Evolutionary conservation across 106 monocot species (phyloP).

Genomic region (Dioscorea zingiberensis): DNA sequence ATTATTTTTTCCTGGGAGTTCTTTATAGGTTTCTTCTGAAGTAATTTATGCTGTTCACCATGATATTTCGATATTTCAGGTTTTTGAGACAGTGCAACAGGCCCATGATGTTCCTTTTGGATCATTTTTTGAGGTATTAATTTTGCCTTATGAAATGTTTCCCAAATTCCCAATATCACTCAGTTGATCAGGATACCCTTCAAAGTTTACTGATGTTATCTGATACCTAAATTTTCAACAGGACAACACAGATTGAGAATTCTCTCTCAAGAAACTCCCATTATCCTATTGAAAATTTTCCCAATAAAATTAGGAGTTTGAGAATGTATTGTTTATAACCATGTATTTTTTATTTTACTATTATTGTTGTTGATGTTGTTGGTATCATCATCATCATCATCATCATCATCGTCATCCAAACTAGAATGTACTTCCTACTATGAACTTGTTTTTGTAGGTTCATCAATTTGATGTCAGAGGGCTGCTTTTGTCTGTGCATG

Average conservation of each 20-base stretch:
- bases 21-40: not conserved
- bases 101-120: slow-evolving; percentile 98
- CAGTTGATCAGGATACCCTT: not conserved
- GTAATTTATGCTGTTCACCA: no score
- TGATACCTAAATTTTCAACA: not conserved
- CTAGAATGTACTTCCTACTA: no score
- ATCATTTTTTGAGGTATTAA: slow-evolving; percentile 86
- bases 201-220: not conserved
- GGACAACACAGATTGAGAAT: not conserved
- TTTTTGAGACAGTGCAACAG: slow-evolving; percentile 94
- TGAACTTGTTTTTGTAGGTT: no score
- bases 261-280: not conserved
- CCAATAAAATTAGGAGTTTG: not conserved
- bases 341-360: no score
- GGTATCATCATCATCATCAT: no score
- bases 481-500: no score
- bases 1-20: not conserved
- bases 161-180: not conserved
- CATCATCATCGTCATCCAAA: no score
- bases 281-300: not conserved
- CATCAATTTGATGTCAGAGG: no score
- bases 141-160: not conserved
- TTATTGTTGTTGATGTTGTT: no score
- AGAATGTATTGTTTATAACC: no score
- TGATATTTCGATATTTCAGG: slow-evolving; percentile 37